phyloP scores from a whole-genome alignment of 2,329 filamentous ascomycete genomes.

The Talaromyces atroroseus region DNA sequence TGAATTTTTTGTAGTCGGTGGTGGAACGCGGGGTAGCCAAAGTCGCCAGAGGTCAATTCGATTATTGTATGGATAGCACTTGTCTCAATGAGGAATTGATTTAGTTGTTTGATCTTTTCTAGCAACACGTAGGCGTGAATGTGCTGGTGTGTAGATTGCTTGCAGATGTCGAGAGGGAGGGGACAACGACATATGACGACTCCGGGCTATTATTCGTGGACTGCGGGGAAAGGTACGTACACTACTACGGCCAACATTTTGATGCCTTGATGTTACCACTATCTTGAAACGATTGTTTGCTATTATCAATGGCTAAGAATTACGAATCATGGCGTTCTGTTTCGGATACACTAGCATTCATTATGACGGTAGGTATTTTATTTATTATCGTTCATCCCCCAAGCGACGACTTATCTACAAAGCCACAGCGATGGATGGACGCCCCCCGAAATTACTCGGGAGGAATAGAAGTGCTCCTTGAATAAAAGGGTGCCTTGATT shows the following conservation, averaged over 20 bases:
- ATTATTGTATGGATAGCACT: neutral
- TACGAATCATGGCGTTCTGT: neutral
- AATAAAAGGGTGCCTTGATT: neutral
- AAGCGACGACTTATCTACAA: neutral
- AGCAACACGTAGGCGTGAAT: neutral
- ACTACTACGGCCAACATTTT: neutral
- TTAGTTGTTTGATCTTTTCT: neutral
- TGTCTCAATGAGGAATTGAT: neutral
- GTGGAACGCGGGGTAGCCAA: constrained; percentile 8
- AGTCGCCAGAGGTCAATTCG: neutral
- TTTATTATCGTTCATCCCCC: constrained; percentile 5
- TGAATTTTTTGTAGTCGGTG: neutral
- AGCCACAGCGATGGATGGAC: neutral
- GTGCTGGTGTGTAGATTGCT: constrained; percentile 16
- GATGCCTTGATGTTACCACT: neutral
- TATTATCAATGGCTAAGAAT: neutral
- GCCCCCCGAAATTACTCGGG: neutral
- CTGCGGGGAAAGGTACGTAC: constrained; percentile 23
- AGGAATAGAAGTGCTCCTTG: neutral
- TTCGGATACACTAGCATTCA: neutral
- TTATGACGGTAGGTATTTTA: constrained; percentile 5
- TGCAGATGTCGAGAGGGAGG: constrained; percentile 13
- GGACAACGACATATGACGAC: constrained; percentile 8
- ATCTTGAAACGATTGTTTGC: neutral
- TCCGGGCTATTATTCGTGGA: constrained; percentile 4